These are phyloP conservation scores for Russula sp. DNA, from an alignment of 768 basidiomycete species.

Conservation along the genomic window DNA sequence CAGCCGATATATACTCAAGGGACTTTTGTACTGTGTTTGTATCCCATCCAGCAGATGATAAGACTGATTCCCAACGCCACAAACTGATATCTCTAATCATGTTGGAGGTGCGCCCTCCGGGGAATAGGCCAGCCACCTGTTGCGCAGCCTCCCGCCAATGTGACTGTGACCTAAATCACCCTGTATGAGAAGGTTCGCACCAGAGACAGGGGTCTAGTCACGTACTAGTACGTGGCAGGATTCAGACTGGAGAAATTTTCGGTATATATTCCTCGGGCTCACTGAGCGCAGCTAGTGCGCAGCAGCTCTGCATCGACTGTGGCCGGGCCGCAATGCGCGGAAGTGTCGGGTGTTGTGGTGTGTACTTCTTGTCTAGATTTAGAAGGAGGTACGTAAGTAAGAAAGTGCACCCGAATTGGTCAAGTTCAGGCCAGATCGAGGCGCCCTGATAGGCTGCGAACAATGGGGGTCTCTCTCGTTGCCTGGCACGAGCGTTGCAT, in stretches of 20 bases:
- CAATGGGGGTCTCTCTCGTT: neutral
- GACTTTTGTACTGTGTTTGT: neutral
- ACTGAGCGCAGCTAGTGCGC: neutral
- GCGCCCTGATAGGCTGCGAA: neutral
- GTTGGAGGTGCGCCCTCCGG: neutral
- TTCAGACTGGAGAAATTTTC: neutral
- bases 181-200: neutral
- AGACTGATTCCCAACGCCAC: neutral
- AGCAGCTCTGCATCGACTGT: neutral
- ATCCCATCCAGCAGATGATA: neutral
- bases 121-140: neutral
- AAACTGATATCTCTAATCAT: neutral
- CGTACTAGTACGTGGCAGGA: neutral
- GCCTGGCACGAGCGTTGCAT: neutral
- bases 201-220: neutral
- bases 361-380: conserved; percentile 15
- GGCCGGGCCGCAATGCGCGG: conserved; percentile 23
- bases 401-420: conserved; percentile 11
- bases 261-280: neutral
- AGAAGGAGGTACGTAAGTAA: conserved; percentile 23
- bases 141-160: neutral
- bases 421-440: conserved; percentile 6
- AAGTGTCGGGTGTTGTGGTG: conserved; percentile 16
- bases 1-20: neutral
- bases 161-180: neutral